Evolutionary conservation across 176 grass and related monocot species (phyloP).

Genomic region (Musa beccarii): DNA sequence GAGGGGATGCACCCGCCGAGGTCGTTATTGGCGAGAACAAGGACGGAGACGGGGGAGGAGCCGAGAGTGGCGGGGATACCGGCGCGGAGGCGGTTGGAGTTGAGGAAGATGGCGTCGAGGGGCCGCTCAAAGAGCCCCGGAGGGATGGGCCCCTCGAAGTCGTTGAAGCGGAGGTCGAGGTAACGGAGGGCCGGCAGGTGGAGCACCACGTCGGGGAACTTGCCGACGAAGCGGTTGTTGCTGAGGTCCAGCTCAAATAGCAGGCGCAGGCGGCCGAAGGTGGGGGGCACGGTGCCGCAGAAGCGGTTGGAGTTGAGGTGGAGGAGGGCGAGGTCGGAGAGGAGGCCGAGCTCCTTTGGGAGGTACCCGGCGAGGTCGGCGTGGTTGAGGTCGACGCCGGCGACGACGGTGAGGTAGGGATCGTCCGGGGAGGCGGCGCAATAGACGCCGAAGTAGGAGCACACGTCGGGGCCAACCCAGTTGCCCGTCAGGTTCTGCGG

Average conservation of each 20-base stretch:
- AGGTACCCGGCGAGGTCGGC: constrained; percentile 83
- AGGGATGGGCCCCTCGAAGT: constrained; percentile 6
- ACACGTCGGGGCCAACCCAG: constrained; percentile 66
- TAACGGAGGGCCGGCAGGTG: not conserved
- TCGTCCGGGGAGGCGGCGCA: constrained; percentile 48
- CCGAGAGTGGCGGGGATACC: constrained; percentile 16
- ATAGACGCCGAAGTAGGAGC: constrained; percentile 59
- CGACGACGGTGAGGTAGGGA: constrained; percentile 48
- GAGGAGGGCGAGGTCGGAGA: constrained; percentile 60
- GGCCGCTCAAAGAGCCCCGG: constrained; percentile 4
- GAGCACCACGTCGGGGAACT: constrained; percentile 2
- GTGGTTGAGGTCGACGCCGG: constrained; percentile 83
- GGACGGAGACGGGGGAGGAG: constrained; percentile 13
- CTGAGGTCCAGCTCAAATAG: constrained; percentile 21
- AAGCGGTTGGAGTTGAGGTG: constrained; percentile 95
- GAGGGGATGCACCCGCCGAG: constrained; percentile 24
- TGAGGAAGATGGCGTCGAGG: constrained; percentile 17
- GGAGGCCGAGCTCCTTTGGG: constrained; percentile 54
- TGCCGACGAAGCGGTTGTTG: constrained; percentile 22
- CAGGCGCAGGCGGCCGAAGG: not conserved
- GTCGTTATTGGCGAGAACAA: constrained; percentile 18
- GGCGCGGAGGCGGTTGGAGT: constrained; percentile 9
- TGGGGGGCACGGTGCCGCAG: constrained; percentile 53
- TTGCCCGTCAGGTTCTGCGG: constrained; percentile 58
- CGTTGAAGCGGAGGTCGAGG: constrained; percentile 20